Base-by-base conservation (phyloP, 768 basidiomycete genomes). In the Boletus fagicola region DNA sequence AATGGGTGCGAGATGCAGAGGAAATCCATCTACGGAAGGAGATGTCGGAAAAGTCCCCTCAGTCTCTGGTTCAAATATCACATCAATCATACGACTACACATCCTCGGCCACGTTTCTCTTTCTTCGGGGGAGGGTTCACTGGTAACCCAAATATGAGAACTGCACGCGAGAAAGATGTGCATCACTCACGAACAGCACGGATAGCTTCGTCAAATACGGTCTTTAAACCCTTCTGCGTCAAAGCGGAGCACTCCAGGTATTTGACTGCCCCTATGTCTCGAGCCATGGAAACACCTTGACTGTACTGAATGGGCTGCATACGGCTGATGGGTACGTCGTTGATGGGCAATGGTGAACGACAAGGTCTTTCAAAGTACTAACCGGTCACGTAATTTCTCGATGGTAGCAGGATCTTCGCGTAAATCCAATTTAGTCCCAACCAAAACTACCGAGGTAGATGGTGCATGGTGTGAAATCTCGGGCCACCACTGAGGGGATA, bases 171-270 rank as follows among this genome's bases (percentile, higher is more conserved):
- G 9, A 35, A 62, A 44, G 30, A 45, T 36, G 43, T 43, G 7
- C 13, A 51, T 38, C 36, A 88, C 92, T 84, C 73, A 94, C 92
- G 78, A 65, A 98, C 96, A 54, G 94, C 93, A 53, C 97, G 86
- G 67, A 99, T 98, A 43, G 97, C 97, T 75, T 98, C 97, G 73
- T 98, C 97, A 71, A 99, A 99, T 44, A 99, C 97, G 57, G 90
- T 95, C 84, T 99, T 99, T 70, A 99, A 78, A 16, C 96, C 96
- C 76, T 98, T 97, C 80, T 98, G 97, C 47, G 96, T 98, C 68
- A 96, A 78, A 35, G 95, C 94, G 30, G 94, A 96, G 74, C 94
- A 97, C 74, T 97, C 94, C 56, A 97, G 77, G 68, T 97, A 97
- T 75, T 95, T 95, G 63, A 98, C 92, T 35, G 96, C 97, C 26